Conservation (phyloP, 345 rosid species). For the Arabidopsis arenosa region DNA sequence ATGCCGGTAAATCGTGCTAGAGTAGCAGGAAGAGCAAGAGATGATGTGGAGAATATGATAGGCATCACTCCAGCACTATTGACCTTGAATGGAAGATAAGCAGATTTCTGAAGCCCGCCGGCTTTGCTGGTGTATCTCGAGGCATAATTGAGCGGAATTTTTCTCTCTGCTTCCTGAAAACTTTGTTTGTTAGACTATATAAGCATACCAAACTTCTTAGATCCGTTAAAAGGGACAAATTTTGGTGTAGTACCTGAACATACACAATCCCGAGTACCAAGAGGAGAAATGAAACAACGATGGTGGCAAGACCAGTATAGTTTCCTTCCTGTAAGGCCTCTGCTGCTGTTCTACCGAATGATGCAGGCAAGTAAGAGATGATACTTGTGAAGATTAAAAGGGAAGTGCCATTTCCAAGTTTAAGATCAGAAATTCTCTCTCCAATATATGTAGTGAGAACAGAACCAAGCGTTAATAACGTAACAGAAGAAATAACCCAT, state of each 20-base stretch:
- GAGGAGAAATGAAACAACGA: slow-evolving; percentile 70
- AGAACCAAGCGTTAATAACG: slow-evolving; percentile 84
- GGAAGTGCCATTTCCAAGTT: slow-evolving; percentile 97
- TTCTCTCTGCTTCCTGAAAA: slow-evolving; percentile 98
- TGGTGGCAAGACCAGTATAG: slow-evolving; percentile 78
- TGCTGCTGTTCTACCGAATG: slow-evolving; percentile 86
- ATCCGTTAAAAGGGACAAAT: slow-evolving; percentile 10
- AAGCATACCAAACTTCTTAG: slow-evolving; percentile 37
- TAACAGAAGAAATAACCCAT: slow-evolving; percentile 89
- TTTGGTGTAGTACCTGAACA: slow-evolving; percentile 73
- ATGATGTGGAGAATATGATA: slow-evolving; percentile 94
- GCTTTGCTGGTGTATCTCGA: slow-evolving; percentile 84
- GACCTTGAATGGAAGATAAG: slow-evolving; percentile 97
- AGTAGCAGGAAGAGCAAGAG: slow-evolving; percentile 94
- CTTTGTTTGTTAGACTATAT: slow-evolving; percentile 41
- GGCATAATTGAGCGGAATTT: slow-evolving; percentile 95
- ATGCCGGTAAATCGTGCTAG: slow-evolving; percentile 90
- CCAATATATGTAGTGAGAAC: slow-evolving; percentile 87
- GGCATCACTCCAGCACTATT: slow-evolving; percentile 99
- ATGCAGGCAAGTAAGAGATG: slow-evolving; percentile 95
- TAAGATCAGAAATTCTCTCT: slow-evolving; percentile 87
- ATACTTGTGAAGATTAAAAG: slow-evolving; percentile 94
- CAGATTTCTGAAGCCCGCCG: slow-evolving; percentile 88
- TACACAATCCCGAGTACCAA: slow-evolving; percentile 91
- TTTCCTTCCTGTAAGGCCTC: slow-evolving; percentile 90